Percentiles rank a stretch among this genome's conserved stretches.
phyloP scores from a whole-genome alignment of 2,329 filamentous ascomycete genomes.

The Nigrograna mackinnonii region DNA sequence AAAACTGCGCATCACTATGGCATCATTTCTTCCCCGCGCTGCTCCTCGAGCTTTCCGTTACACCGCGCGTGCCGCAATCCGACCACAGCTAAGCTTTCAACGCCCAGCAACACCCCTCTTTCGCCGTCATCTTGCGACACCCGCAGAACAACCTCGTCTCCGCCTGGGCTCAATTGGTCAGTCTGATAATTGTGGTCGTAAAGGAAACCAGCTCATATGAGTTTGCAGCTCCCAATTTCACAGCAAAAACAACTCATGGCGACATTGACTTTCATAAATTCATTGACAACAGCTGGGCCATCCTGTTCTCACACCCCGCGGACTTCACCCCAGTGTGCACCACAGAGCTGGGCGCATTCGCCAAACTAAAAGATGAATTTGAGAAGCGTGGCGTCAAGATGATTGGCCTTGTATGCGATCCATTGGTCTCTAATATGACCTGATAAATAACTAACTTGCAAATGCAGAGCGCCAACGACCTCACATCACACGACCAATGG shows the following conservation, averaged over 20 bases:
- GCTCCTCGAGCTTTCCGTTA: slow-evolving; percentile 37
- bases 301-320: slow-evolving; percentile 81
- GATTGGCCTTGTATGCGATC: slow-evolving; percentile 68
- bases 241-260: slow-evolving; percentile 77
- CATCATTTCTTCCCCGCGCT: slow-evolving; percentile 37
- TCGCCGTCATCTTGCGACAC: slow-evolving; percentile 41
- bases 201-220: neutral
- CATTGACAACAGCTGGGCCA: slow-evolving; percentile 76
- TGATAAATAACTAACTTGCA: neutral
- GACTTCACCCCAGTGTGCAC: slow-evolving; percentile 97
- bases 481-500: slow-evolving; percentile 84
- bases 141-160: slow-evolving; percentile 45
- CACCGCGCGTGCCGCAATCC: slow-evolving; percentile 19
- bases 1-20: no score
- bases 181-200: no score
- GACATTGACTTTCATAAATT: slow-evolving; percentile 83
- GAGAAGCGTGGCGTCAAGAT: slow-evolving; percentile 85
- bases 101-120: slow-evolving; percentile 33
- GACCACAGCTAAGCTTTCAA: slow-evolving; percentile 26
- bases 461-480: slow-evolving; percentile 71
- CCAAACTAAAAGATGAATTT: slow-evolving; percentile 87
- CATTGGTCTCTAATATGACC: neutral
- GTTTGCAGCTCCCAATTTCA: slow-evolving; percentile 74
- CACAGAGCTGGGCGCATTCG: slow-evolving; percentile 91
- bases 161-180: slow-evolving; percentile 46